Evolutionary conservation across 768 basidiomycete species (phyloP).

Genomic region (Lactarius hatsudake): DNA sequence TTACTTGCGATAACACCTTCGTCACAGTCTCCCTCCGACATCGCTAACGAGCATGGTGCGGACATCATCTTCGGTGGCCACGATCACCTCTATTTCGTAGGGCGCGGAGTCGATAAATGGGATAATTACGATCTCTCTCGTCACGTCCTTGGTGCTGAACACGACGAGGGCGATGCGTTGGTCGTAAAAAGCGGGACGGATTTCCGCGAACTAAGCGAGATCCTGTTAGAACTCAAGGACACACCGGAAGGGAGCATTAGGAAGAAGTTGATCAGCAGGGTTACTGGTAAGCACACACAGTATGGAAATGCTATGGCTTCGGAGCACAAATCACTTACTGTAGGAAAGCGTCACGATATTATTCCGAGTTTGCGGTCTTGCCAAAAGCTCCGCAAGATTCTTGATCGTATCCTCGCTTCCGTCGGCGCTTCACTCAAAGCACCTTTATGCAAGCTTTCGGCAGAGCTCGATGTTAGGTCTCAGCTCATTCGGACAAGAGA

Average conservation of each 20-base stretch:
- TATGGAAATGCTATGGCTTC: not conserved
- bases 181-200: constrained; percentile 87
- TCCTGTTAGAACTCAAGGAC: constrained; percentile 58
- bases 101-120: constrained; percentile 65
- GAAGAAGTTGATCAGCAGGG: constrained; percentile 55
- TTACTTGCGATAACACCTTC: constrained; percentile 57
- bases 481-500: constrained; percentile 71
- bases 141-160: constrained; percentile 62
- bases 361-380: constrained; percentile 48
- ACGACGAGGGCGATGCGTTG: constrained; percentile 67
- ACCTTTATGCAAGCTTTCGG: constrained; percentile 69
- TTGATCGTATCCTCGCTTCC: constrained; percentile 61
- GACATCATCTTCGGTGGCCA: constrained; percentile 87
- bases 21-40: constrained; percentile 42
- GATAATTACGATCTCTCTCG: constrained; percentile 55
- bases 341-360: constrained; percentile 68
- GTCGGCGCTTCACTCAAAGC: constrained; percentile 69
- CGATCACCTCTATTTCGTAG: constrained; percentile 79
- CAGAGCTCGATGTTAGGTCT: constrained; percentile 70
- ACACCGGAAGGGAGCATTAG: constrained; percentile 63
- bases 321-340: not conserved
- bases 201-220: constrained; percentile 81
- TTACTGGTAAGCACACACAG: constrained; percentile 49
- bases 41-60: constrained; percentile 64
- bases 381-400: constrained; percentile 50